Base-by-base conservation (phyloP, 1,284 basidiomycete species). In the Porogramme epimiltina region DNA sequence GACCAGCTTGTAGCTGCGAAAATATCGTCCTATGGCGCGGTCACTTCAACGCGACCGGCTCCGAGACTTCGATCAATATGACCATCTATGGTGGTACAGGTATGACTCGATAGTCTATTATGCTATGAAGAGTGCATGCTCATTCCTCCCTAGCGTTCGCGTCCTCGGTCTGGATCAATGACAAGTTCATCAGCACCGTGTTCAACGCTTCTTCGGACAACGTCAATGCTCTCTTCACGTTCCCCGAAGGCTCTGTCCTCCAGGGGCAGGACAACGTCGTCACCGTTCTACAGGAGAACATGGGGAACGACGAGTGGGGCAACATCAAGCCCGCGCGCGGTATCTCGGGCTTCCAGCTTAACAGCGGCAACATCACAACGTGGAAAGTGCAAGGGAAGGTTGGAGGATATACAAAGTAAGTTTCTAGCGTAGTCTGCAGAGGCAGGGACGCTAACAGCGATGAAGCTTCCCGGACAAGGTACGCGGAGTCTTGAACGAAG, bases 321-420 rank as follows among this genome's bases (percentile, higher is more conserved):
- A 79, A 34, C 45, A 55, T n/a, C 49, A 91, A 89, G 68, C 83
- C 85, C 6, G 86, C 89, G 36, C 84, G 91, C 23, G 91, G 90
- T 0, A 77, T 93, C 44, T 79, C 86, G 16, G 89, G 88, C n/a
- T 91, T 87, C 73, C 62, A 77, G 59, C 75, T 92, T 11, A 76
- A 82, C 51, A 66, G 67, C 5, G 87, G 85, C 11, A 72, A 72
- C 20, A 88, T 90, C 61, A 74, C 75, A 2, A 70, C 74, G 4
- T 93, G 91, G 91, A 89, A 81, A 57, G 87, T 93, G 0, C 89
- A 91, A 69, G 91, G 91, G 33, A 93, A 92, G 65, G 61, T 85
- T 4, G 87, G 87, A 20, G 90, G 91, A 13, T 92, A 92, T 66
- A 79, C 70, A 0, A 71, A 73, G 88, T 89, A 63, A 26, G 79